Percentiles rank a stretch among this genome's conserved stretches.
phyloP scores from a whole-genome alignment of 148 eudicot genomes.

The Rhododendron kiyosumense region DNA sequence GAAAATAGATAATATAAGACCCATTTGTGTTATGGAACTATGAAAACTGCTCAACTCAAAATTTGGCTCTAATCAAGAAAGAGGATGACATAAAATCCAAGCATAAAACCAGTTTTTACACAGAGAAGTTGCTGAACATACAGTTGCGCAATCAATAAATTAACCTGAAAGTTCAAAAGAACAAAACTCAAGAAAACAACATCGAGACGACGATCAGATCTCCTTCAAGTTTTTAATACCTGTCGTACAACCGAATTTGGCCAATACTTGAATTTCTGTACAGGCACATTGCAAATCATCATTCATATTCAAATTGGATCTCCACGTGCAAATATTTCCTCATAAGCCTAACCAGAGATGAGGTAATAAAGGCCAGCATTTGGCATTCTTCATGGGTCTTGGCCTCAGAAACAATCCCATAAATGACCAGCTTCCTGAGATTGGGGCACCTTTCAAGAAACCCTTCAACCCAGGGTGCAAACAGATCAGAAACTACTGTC shows the following conservation, averaged over 20 bases:
- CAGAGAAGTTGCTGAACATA: constrained; percentile 7
- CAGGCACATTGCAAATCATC: constrained; percentile 8
- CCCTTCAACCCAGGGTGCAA: constrained; percentile 64
- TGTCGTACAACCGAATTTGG: background rate
- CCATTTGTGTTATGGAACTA: background rate
- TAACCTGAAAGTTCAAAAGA: background rate
- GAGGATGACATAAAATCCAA: background rate
- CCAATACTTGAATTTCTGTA: constrained; percentile 6
- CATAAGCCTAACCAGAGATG: constrained; percentile 71
- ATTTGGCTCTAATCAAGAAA: background rate
- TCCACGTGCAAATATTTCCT: constrained; percentile 66
- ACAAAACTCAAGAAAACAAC: background rate
- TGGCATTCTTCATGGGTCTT: constrained; percentile 77
- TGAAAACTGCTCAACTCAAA: background rate
- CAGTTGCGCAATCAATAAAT: background rate
- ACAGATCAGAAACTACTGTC: constrained; percentile 58
- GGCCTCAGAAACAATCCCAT: constrained; percentile 74
- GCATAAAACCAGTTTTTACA: background rate
- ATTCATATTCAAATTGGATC: constrained; percentile 64
- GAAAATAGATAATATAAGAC: background rate
- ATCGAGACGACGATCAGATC: constrained; percentile 4
- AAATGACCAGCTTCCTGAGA: constrained; percentile 64
- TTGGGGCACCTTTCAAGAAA: constrained; percentile 70
- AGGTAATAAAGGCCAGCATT: constrained; percentile 60
- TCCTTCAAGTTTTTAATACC: constrained; percentile 3